phyloP scores from a whole-genome alignment of 257 asterid species.

The Marsdenia floribunda region DNA sequence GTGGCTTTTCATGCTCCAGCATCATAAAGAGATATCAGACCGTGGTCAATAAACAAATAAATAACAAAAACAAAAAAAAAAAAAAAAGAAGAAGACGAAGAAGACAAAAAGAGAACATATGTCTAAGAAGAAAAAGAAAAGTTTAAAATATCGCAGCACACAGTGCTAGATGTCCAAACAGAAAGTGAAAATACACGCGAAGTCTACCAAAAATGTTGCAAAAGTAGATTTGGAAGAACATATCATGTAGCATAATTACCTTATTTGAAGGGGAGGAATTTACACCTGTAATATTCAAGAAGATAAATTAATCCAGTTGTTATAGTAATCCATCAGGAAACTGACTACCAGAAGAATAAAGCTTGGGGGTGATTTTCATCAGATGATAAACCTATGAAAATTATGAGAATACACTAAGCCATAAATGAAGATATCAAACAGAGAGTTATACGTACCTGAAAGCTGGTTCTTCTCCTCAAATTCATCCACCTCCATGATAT shows the following conservation, averaged over 20 bases:
- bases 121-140: not conserved
- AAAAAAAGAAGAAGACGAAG: no score
- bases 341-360: not conserved
- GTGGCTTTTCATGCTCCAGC: not conserved
- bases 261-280: conserved; percentile 42
- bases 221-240: conserved; percentile 8
- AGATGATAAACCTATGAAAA: not conserved
- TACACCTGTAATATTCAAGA: conserved; percentile 40
- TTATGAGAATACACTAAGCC: not conserved
- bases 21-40: not conserved
- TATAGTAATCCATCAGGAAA: not conserved
- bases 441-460: conserved; percentile 28
- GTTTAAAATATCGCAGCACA: not conserved
- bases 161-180: not conserved
- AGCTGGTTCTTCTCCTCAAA: conserved; percentile 30
- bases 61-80: not conserved
- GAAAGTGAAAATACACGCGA: not conserved
- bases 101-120: not conserved
- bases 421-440: not conserved
- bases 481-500: conserved; percentile 47
- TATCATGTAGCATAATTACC: conserved; percentile 36
- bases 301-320: conserved; percentile 21
- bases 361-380: not conserved
- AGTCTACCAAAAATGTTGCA: not conserved
- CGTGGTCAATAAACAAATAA: not conserved